Evolutionary conservation across 176 grass and related monocot species (phyloP), one percentile per base, ranked within the genome.

Genomic region (Guadua angustifolia): DNA sequence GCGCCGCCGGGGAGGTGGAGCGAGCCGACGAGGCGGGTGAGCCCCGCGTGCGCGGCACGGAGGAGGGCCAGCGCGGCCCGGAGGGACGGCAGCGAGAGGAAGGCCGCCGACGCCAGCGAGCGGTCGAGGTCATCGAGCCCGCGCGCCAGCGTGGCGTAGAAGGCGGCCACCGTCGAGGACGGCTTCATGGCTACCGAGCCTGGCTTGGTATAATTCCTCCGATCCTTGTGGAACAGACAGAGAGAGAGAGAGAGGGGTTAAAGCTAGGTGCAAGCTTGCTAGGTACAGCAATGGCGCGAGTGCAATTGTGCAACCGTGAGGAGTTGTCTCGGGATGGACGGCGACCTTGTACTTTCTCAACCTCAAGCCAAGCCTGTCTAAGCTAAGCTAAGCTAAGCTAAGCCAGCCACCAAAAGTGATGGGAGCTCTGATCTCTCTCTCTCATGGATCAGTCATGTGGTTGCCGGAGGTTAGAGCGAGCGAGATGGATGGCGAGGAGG

Each of bases 1-100:
- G 88, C 95, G 5, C 95, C 95, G 1, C 74, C 90, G 5, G 92
- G 95, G 45, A 98, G 88, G 82, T 93, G 92, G 53, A 98, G 92
- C 72, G 87, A 84, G 45, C 86, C 89, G 24, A 94, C 95, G 42
- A 93, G 87, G 51, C 85, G 77, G 4, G 90, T 89, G 14, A 94
- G 84, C 5, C 94, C 86, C 3, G 84, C 79, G 83, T 98, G 95
- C 59, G 93, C 74, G 0, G 84, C 86, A 44, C 82, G 92, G 42
- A 98, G 89, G 32, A 98, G 92, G 24, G 88, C 80, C 7, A 98
- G 66, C 58, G 88, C 83, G 24, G 68, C 66, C 15, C 88, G 90
- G 6, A 98, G 91, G 65, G 90, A 76, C 14, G 88, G 87, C 71
- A 94, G 79, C 50, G 88, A 93, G 24, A 94, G 84, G 90, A 98